Percentiles rank a stretch among this genome's conserved stretches.
Evolutionary conservation across 2,329 filamentous ascomycete genomes (phyloP).

Genomic region (Grosmannia serpens): DNA sequence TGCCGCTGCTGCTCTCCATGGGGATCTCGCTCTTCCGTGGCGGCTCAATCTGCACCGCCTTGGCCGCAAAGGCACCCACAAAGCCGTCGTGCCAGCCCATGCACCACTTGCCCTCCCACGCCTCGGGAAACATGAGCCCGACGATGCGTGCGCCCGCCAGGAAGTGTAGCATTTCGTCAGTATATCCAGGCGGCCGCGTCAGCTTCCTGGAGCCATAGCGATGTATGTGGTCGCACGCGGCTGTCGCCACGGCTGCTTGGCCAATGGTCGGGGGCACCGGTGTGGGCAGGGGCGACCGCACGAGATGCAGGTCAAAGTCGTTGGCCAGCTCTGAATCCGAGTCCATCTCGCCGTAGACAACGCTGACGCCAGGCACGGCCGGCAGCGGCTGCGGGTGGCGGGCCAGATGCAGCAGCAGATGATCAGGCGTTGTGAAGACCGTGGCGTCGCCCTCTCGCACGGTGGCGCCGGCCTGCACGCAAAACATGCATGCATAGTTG

Average conservation of each 20-base stretch:
- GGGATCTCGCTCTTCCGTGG: slow-evolving; percentile 35
- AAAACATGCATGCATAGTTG: slow-evolving; percentile 28
- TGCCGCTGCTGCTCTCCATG: slow-evolving; percentile 32
- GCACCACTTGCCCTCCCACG: slow-evolving; percentile 45
- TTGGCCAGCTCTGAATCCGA: slow-evolving; percentile 5
- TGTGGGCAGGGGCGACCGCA: slow-evolving; percentile 18
- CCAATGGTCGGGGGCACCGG: slow-evolving; percentile 18
- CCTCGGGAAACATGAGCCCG: slow-evolving; percentile 38
- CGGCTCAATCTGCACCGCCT: slow-evolving; percentile 34
- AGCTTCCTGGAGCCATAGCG: slow-evolving; percentile 22
- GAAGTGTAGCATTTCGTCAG: slow-evolving; percentile 27
- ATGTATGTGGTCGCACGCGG: slow-evolving; percentile 22
- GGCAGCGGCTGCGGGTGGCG: slow-evolving; percentile 29
- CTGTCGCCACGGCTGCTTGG: slow-evolving; percentile 22
- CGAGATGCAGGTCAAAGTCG: slow-evolving; percentile 28
- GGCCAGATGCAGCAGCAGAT: slow-evolving; percentile 26
- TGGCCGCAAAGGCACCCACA: slow-evolving; percentile 36
- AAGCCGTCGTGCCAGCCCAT: slow-evolving; percentile 44
- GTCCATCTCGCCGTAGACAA: slow-evolving; percentile 22
- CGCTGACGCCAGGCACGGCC: slow-evolving; percentile 22
- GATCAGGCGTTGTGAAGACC: slow-evolving; percentile 25
- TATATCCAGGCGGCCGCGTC: slow-evolving; percentile 20
- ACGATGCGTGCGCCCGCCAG: slow-evolving; percentile 35
- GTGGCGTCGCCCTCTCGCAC: slow-evolving; percentile 29
- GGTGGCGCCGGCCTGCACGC: slow-evolving; percentile 21